phyloP scores from a whole-genome alignment of 441 rosid species.

The Melastoma candidum region DNA sequence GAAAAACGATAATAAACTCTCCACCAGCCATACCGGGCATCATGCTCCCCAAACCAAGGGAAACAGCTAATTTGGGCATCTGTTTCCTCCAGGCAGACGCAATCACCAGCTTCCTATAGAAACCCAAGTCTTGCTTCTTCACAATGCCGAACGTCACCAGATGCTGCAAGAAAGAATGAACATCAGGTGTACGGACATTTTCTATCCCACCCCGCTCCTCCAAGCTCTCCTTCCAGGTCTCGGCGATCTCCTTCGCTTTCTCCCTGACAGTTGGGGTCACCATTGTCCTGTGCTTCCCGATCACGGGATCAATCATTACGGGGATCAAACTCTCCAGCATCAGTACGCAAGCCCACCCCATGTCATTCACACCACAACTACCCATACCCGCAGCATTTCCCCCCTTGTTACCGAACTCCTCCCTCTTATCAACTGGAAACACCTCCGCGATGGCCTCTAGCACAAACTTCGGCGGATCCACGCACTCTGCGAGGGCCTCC shows the following conservation, averaged over 20 bases:
- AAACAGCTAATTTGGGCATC: constrained; percentile 98
- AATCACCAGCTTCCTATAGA: constrained; percentile 82
- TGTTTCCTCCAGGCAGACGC: constrained; percentile 96
- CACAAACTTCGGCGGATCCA: constrained; percentile 84
- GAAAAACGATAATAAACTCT: not conserved
- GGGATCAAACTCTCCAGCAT: constrained; percentile 78
- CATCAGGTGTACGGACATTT: constrained; percentile 94
- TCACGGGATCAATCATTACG: constrained; percentile 79
- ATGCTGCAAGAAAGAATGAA: constrained; percentile 92
- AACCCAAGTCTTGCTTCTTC: constrained; percentile 56
- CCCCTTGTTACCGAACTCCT: constrained; percentile 3
- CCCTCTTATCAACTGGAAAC: constrained; percentile 78
- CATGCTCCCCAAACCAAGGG: constrained; percentile 78
- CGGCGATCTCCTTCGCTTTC: constrained; percentile 78
- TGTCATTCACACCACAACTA: constrained; percentile 44
- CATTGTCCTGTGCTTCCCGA: constrained; percentile 64
- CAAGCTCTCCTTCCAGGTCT: constrained; percentile 83
- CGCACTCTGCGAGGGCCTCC: constrained; percentile 55
- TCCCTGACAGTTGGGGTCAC: constrained; percentile 65
- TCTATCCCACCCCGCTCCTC: constrained; percentile 88
- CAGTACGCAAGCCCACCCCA: constrained; percentile 95
- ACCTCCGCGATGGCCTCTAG: constrained; percentile 87
- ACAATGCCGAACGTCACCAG: constrained; percentile 93
- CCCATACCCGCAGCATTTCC: constrained; percentile 3
- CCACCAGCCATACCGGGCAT: constrained; percentile 66